Evolutionary conservation across 164 flowering plant species (phyloP).

Genomic region (Buxus sempervirens): DNA sequence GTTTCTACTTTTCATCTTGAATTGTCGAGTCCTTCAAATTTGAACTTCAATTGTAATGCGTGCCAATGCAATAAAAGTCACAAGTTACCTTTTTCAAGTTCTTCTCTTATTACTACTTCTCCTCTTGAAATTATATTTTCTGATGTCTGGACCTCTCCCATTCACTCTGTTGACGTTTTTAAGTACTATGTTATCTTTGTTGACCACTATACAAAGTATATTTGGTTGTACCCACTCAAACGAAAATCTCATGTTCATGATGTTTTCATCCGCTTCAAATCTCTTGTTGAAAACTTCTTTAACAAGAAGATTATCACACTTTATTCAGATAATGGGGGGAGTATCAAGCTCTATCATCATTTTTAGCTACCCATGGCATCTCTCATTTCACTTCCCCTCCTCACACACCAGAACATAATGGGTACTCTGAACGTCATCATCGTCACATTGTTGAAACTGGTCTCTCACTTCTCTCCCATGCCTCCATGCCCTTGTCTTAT

Average conservation of each 20-base stretch:
- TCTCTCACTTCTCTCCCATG: constrained; percentile 8
- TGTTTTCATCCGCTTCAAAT: not conserved
- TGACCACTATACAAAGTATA: not conserved
- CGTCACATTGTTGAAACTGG: constrained; percentile 14
- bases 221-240: constrained; percentile 9
- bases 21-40: not conserved
- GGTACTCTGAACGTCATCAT: constrained; percentile 9
- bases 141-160: not conserved
- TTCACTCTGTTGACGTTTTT: no score
- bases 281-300: constrained; percentile 7
- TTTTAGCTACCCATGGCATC: constrained; percentile 6
- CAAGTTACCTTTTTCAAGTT: constrained; percentile 4
- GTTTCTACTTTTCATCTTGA: not conserved
- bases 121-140: constrained; percentile 2
- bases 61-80: constrained; percentile 12
- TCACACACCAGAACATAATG: constrained; percentile 15
- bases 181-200: no score
- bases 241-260: not conserved
- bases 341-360: not conserved
- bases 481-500: constrained; percentile 2
- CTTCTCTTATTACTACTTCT: not conserved
- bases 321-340: not conserved
- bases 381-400: constrained; percentile 15
- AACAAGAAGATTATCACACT: not conserved
- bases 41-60: not conserved